Conservation (phyloP, 176 grass and related monocot species). For the Cenchrus purpureus region DNA sequence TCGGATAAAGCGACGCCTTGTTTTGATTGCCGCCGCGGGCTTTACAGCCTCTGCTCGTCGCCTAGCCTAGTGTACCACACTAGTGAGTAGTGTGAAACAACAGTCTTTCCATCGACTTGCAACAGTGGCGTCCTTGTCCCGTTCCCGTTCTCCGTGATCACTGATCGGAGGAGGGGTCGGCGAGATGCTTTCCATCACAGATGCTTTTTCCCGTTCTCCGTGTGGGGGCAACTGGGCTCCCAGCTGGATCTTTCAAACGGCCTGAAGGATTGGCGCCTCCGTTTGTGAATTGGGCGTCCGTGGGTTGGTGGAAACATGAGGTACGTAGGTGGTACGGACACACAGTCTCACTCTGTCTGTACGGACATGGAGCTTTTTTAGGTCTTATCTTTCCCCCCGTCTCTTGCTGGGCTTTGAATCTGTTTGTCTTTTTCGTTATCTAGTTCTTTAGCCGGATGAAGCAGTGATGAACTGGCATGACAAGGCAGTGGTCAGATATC, state of each 20-base stretch:
- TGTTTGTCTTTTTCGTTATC: constrained; percentile 17
- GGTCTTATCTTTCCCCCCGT: not conserved
- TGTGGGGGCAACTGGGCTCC: constrained; percentile 15
- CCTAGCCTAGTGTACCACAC: not conserved
- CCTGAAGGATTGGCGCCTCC: constrained; percentile 27
- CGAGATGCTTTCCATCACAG: not conserved
- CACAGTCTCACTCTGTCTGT: constrained; percentile 24
- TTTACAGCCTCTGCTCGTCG: not conserved
- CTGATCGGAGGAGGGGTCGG: not conserved
- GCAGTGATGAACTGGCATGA: not conserved
- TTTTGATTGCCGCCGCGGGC: constrained; percentile 41
- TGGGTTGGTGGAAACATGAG: constrained; percentile 34
- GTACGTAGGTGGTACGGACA: constrained; percentile 23
- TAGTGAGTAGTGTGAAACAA: constrained; percentile 20
- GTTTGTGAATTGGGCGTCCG: not conserved
- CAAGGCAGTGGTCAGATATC: not conserved
- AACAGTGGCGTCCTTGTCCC: constrained; percentile 42
- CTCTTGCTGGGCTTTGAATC: not conserved
- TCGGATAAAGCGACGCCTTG: constrained; percentile 50
- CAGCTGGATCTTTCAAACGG: constrained; percentile 45
- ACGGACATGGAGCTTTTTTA: not conserved
- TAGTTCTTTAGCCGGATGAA: constrained; percentile 11
- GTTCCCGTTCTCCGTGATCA: not conserved
- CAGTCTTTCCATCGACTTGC: constrained; percentile 41
- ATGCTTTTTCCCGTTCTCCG: too few relatives aligned